A percentile compares a stretch with the other conserved stretches of the same genome.
phyloP scores from a whole-genome alignment of 2,329 filamentous ascomycete genomes.

The Chrysoporthe deuterocubensis region DNA sequence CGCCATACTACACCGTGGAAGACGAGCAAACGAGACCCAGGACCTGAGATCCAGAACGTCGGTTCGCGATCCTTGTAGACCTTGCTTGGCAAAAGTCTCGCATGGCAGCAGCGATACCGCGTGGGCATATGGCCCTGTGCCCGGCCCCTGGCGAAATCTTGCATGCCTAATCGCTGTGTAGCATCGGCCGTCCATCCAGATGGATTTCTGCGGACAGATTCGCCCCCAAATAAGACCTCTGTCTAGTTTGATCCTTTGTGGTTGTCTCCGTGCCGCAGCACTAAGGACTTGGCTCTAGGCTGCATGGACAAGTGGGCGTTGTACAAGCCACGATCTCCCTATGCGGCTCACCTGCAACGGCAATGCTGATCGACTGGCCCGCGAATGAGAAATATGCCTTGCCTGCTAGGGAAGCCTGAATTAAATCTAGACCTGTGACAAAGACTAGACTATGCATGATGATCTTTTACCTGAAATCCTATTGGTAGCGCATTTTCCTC shows the following conservation, averaged over 20 bases:
- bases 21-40: neutral
- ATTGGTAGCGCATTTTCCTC: conserved; percentile 3
- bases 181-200: neutral
- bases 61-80: neutral
- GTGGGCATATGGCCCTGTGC: neutral
- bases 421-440: neutral
- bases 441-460: neutral
- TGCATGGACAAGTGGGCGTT: neutral
- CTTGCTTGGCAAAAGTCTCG: neutral
- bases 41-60: neutral
- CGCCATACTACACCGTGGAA: neutral
- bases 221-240: neutral
- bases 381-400: neutral
- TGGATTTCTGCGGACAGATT: conserved; percentile 3
- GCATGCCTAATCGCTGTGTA: neutral
- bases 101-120: neutral
- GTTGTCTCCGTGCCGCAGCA: neutral
- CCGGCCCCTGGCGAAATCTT: neutral
- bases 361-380: neutral
- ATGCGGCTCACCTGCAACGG: conserved; percentile 1
- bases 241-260: neutral
- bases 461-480: neutral
- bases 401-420: neutral
- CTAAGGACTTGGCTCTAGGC: neutral
- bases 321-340: neutral